These are phyloP conservation scores for Themeda triandra DNA, from an alignment of 176 grass and related monocot species.

Conservation along the genomic window DNA sequence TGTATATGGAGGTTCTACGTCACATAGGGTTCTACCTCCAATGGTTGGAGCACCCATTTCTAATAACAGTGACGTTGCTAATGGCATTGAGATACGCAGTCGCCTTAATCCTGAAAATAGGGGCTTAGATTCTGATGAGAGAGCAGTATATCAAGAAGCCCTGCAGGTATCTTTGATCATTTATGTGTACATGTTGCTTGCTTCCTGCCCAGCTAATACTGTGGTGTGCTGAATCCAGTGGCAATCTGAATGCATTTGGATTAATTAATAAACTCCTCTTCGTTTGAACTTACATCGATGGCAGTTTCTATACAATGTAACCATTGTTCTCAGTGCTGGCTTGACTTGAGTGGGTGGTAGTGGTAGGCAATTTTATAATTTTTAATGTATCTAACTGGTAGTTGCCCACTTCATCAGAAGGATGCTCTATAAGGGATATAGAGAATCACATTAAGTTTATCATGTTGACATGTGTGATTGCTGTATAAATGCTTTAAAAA, in stretches of 20 bases:
- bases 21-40: constrained; percentile 58
- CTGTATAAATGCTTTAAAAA: background rate
- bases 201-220: constrained; percentile 13
- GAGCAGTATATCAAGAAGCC: constrained; percentile 87
- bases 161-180: constrained; percentile 61
- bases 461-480: background rate
- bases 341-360: constrained; percentile 11
- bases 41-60: constrained; percentile 41
- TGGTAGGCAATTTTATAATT: background rate
- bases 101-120: constrained; percentile 59
- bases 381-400: constrained; percentile 24
- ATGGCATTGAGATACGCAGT: constrained; percentile 46
- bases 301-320: background rate
- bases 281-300: background rate
- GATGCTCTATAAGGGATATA: background rate
- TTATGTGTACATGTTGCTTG: constrained; percentile 5
- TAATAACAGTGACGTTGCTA: constrained; percentile 26
- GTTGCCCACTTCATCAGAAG: background rate
- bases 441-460: background rate
- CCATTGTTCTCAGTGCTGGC: background rate
- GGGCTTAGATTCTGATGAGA: constrained; percentile 65
- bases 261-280: background rate
- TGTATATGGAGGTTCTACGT: constrained; percentile 46
- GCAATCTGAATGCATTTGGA: background rate
- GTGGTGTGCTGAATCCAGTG: background rate